These are phyloP conservation scores for Malassezia dermatis DNA, from an alignment of 1,284 basidiomycete genomes.

Conservation along the genomic window DNA sequence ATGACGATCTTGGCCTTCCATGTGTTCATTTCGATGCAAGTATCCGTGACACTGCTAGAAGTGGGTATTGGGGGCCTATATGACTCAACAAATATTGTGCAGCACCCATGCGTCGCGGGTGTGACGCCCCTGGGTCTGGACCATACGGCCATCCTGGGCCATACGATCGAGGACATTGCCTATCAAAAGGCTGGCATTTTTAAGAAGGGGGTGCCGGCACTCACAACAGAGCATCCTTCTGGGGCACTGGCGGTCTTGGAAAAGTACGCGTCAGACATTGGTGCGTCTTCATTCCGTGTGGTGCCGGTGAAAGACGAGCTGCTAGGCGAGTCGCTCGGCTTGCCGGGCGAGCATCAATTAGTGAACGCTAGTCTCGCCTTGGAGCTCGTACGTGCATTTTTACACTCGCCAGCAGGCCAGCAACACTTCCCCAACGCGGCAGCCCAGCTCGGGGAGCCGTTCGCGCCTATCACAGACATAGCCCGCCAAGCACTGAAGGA, in stretches of 20 bases:
- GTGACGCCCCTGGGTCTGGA: constrained; percentile 85
- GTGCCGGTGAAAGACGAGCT: constrained; percentile 45
- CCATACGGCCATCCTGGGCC: constrained; percentile 80
- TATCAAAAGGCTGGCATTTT: constrained; percentile 95
- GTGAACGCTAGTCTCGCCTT: constrained; percentile 84
- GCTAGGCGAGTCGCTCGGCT: constrained; percentile 60
- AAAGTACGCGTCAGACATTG: constrained; percentile 7
- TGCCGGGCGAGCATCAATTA: constrained; percentile 78
- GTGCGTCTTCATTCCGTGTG: constrained; percentile 49
- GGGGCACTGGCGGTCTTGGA: constrained; percentile 61
- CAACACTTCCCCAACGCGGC: constrained; percentile 17
- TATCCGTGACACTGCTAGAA: constrained; percentile 84
- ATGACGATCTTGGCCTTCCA: constrained; percentile 87
- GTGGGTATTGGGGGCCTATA: constrained; percentile 91
- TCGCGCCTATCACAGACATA: constrained; percentile 29
- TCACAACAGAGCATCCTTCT: constrained; percentile 68
- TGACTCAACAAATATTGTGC: constrained; percentile 94
- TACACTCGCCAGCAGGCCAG: constrained; percentile 51
- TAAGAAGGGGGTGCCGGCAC: constrained; percentile 76
- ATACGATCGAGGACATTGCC: constrained; percentile 80
- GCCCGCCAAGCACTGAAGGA: constrained; percentile 46
- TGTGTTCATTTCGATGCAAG: constrained; percentile 67
- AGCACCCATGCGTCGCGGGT: constrained; percentile 75
- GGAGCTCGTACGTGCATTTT: constrained; percentile 62
- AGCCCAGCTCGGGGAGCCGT: constrained; percentile 1